These are phyloP conservation scores for Platismatia glauca DNA, from an alignment of 495 filamentous ascomycete species.

Conservation along the genomic window DNA sequence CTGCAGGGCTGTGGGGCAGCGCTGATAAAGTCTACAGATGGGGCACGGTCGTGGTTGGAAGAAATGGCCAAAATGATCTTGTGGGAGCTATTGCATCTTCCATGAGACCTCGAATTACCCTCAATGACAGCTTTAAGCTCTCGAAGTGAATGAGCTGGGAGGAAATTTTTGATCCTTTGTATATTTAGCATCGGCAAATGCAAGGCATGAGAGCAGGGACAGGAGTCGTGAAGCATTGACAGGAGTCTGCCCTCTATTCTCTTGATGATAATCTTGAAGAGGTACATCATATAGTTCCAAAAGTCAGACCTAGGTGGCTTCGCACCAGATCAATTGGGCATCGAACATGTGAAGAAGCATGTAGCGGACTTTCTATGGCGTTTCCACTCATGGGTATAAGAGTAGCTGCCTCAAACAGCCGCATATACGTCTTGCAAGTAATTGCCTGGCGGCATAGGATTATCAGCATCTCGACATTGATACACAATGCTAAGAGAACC, in stretches of 20 bases:
- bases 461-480: slow-evolving; percentile 16
- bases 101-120: background rate
- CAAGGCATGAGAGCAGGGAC: slow-evolving; percentile 2
- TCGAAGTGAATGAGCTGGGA: background rate
- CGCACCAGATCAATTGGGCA: background rate
- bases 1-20: background rate
- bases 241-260: background rate
- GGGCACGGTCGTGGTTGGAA: slow-evolving; percentile 86
- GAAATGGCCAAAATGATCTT: slow-evolving; percentile 65
- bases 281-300: background rate
- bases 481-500: slow-evolving; percentile 20
- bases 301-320: background rate
- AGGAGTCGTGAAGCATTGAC: background rate
- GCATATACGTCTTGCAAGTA: slow-evolving; percentile 22
- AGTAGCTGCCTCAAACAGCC: slow-evolving; percentile 23
- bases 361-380: slow-evolving; percentile 24
- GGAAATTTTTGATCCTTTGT: background rate
- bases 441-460: slow-evolving; percentile 14
- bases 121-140: background rate
- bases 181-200: background rate
- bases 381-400: slow-evolving; percentile 9
- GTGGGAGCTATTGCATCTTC: background rate
- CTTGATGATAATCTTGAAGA: background rate
- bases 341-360: background rate
- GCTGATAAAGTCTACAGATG: slow-evolving; percentile 42